Percentiles rank a stretch among this genome's conserved stretches.
Evolutionary conservation across 352 stramenopile genomes (phyloP).

Genomic region (Phytophthora agathidicida): DNA sequence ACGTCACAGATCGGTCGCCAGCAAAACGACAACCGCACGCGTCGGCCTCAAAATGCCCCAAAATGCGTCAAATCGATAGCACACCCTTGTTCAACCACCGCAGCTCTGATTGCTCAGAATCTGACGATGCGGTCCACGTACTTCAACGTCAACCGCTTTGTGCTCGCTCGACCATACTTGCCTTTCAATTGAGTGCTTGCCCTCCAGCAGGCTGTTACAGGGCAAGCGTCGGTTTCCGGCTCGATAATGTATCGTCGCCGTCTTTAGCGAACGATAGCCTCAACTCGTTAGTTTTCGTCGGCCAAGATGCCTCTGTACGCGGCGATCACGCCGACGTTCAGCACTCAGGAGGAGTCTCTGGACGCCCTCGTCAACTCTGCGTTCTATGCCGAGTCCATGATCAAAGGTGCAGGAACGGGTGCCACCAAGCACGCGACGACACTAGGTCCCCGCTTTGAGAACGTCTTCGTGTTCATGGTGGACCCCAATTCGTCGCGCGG

Average conservation of each 20-base stretch:
- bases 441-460: constrained; percentile 66
- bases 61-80: constrained; percentile 17
- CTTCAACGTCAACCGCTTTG: constrained; percentile 1
- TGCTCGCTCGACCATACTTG: background rate
- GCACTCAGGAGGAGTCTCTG: constrained; percentile 50
- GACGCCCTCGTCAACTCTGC: constrained; percentile 56
- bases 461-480: constrained; percentile 73
- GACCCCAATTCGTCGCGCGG: constrained; percentile 70
- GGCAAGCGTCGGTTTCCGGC: too few relatives aligned
- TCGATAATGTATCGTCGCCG: background rate
- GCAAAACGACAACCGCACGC: background rate
- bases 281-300: background rate
- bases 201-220: too few relatives aligned
- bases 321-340: constrained; percentile 71
- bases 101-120: constrained; percentile 9
- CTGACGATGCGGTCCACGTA: constrained; percentile 14
- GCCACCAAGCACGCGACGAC: constrained; percentile 44
- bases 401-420: constrained; percentile 36
- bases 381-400: constrained; percentile 58
- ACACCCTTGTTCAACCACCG: background rate
- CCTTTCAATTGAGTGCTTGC: too few relatives aligned
- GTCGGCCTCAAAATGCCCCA: too few relatives aligned
- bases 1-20: constrained; percentile 21
- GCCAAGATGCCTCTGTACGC: constrained; percentile 59
- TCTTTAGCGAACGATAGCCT: constrained; percentile 2